Evolutionary conservation across 2,329 filamentous ascomycete species (phyloP).

Genomic region (Stemphylium vesicarium): DNA sequence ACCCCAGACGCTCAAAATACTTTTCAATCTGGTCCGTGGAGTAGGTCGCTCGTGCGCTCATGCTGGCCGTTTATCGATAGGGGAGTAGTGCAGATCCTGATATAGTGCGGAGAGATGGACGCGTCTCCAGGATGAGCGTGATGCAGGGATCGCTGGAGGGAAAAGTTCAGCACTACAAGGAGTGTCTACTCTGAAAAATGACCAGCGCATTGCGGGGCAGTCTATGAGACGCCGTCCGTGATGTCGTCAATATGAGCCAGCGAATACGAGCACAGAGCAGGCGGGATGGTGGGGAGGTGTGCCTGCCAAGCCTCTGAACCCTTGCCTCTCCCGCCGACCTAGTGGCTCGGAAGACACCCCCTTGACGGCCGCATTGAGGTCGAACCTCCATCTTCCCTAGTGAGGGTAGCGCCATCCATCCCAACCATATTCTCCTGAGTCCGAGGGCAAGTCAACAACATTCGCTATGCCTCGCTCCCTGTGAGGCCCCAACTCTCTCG

Average conservation of each 20-base stretch:
- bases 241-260: slow-evolving; percentile 4
- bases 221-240: neutral
- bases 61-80: slow-evolving; percentile 7
- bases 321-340: slow-evolving; percentile 8
- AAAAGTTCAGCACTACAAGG: neutral
- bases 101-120: slow-evolving; percentile 1
- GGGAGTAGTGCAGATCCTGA: slow-evolving; percentile 12
- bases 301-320: slow-evolving; percentile 16
- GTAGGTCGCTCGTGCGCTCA: slow-evolving; percentile 25
- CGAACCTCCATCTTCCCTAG: slow-evolving; percentile 7
- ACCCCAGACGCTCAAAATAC: slow-evolving; percentile 47
- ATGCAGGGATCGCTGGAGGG: neutral
- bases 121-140: neutral
- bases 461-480: slow-evolving; percentile 20
- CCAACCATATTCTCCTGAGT: slow-evolving; percentile 3
- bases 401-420: slow-evolving; percentile 18
- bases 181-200: neutral
- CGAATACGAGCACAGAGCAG: slow-evolving; percentile 5
- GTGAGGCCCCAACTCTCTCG: slow-evolving; percentile 36
- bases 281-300: slow-evolving; percentile 11
- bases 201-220: neutral
- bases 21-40: slow-evolving; percentile 35
- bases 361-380: slow-evolving; percentile 11
- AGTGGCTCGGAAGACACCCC: slow-evolving; percentile 10
- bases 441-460: neutral